Evolutionary conservation across 768 basidiomycete genomes (phyloP), one percentile per base, ranked within the genome.

Genomic region (Russula brevipes): DNA sequence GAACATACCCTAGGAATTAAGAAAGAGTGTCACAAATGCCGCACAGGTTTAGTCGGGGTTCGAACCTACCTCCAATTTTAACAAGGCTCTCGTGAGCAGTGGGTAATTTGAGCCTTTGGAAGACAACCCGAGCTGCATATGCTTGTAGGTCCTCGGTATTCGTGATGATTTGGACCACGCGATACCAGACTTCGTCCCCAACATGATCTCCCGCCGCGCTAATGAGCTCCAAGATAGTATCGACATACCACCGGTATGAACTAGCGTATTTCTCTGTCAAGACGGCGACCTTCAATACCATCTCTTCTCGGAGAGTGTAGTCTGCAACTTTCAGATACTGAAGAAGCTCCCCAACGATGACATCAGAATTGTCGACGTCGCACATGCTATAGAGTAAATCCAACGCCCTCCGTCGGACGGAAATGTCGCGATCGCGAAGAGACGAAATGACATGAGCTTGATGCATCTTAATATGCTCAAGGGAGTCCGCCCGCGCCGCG

Each of bases 341-440:
- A 59, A 99, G 78, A 17, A 99, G 81, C 75, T 99, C 96, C 42
- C 90, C 95, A 39, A 99, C 97, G 70, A 98, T 94, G 65, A 91
- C 78, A 72, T 97, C 94, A 5, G 96, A 92, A 75, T 98, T 99
- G 70, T 91, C 89, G n/a, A 88, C 81, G 73, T 99, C 97, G 74
- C 97, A 98, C 97, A 99, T 99, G 77, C 94, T 96, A 76, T 98
- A 98, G 9, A 99, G 81, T 56, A 99, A 81, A 75, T 99, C 97
- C 63, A 99, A 81, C 11, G 94, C 97, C 54, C 97, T 83, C 59
- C 97, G 80, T 39, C 97, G 85, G 51, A 99, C 95, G 30, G 93
- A 95, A 64, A 99, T 97, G 73, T 99, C 97, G 71, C 95, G 93
- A 78, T 99, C 97, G 45, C 95, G 87, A 19, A 99, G 82, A 9